A percentile compares a stretch with the other conserved stretches of the same genome.
Conservation (phyloP, 2,329 filamentous ascomycete genomes). For the Orbilia javanica region DNA sequence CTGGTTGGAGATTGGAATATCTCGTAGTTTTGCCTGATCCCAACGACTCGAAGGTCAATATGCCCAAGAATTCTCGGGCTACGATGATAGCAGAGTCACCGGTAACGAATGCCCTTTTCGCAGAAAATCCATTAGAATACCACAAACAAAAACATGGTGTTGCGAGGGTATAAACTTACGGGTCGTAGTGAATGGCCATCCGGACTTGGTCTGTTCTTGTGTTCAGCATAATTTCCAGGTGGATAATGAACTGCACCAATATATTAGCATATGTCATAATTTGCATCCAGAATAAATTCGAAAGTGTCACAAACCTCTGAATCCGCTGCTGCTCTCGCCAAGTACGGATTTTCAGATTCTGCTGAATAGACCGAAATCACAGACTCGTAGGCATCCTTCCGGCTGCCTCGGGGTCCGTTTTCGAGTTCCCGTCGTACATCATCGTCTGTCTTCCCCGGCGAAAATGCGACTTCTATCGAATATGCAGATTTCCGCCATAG, state of each 20-base stretch:
- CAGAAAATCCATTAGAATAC: neutral
- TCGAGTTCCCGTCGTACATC: constrained; percentile 33
- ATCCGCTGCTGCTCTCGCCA: constrained; percentile 40
- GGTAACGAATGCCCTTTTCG: constrained; percentile 31
- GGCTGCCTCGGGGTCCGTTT: constrained; percentile 69
- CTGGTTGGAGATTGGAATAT: constrained; percentile 31
- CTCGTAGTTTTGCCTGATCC: neutral
- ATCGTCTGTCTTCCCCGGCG: constrained; percentile 35
- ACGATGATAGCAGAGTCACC: constrained; percentile 40
- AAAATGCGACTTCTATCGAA: constrained; percentile 44
- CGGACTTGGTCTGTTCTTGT: constrained; percentile 34
- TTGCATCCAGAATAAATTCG: neutral
- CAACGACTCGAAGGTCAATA: constrained; percentile 31
- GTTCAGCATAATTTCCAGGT: constrained; percentile 46
- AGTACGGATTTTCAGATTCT: constrained; percentile 15
- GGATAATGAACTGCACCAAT: constrained; percentile 34
- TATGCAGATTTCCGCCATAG: constrained; percentile 64
- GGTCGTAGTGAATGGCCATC: constrained; percentile 37
- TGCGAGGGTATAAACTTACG: constrained; percentile 24
- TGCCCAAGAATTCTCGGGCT: constrained; percentile 36
- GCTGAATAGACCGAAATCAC: constrained; percentile 44
- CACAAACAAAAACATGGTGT: neutral
- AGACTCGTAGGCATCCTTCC: constrained; percentile 73
- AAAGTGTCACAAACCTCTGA: constrained; percentile 41
- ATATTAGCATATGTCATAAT: neutral